These are phyloP conservation scores for Mrakia frigida DNA, from an alignment of 768 basidiomycete genomes.

Conservation along the genomic window DNA sequence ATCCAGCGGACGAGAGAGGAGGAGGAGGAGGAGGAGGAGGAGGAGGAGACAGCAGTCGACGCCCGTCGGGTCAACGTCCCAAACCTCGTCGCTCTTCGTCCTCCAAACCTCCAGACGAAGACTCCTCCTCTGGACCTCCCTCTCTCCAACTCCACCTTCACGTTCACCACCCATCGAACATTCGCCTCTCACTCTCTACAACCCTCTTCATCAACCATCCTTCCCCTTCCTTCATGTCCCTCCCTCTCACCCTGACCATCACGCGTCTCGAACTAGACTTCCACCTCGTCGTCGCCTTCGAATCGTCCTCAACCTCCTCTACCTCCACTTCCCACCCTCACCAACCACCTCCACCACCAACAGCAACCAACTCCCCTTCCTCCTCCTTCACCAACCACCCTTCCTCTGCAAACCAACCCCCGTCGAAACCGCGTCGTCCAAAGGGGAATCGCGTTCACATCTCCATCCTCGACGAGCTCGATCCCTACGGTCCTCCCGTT, in stretches of 20 bases:
- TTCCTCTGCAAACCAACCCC: neutral
- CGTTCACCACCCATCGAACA: conserved; percentile 71
- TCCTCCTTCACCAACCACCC: neutral
- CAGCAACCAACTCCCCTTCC: neutral
- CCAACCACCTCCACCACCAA: neutral
- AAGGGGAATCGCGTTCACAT: conserved; percentile 71
- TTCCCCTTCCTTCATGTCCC: conserved; percentile 89
- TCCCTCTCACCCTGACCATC: conserved; percentile 89
- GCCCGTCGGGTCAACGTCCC: neutral
- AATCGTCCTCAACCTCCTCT: conserved; percentile 46
- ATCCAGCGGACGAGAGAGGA: neutral
- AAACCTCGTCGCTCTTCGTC: conserved; percentile 2
- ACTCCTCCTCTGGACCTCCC: conserved; percentile 31
- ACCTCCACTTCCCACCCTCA: neutral
- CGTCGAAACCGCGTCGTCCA: conserved; percentile 42
- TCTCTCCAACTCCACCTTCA: conserved; percentile 86
- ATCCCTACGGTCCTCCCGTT: conserved; percentile 69
- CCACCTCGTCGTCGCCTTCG: conserved; percentile 85
- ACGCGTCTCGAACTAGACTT: conserved; percentile 81
- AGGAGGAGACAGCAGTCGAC: neutral
- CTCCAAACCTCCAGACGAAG: conserved; percentile 14
- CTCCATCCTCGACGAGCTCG: conserved; percentile 79
- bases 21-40: neutral
- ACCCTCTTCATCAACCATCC: conserved; percentile 96
- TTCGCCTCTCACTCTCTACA: conserved; percentile 82